Conservation (phyloP, 768 basidiomycete species). For the Mycena galopus region DNA sequence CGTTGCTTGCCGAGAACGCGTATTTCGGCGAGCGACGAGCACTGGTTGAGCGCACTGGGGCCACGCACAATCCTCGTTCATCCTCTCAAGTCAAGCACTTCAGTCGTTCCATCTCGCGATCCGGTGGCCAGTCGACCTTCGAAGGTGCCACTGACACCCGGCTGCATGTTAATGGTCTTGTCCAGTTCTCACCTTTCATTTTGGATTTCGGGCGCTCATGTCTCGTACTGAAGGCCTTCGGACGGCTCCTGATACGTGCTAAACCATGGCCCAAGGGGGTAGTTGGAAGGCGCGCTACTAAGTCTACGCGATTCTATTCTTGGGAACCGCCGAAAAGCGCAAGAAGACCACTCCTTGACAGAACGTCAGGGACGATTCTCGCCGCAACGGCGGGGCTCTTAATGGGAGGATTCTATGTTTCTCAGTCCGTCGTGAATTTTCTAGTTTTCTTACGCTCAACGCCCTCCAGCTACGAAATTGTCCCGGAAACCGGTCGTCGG, state of each 20-base stretch:
- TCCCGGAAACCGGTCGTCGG: constrained; percentile 89
- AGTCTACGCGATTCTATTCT: constrained; percentile 14
- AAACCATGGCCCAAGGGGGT: neutral
- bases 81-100: too few species aligned
- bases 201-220: too few species aligned
- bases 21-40: too few species aligned
- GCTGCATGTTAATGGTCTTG: too few species aligned
- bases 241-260: neutral
- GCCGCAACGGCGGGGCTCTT: constrained; percentile 18
- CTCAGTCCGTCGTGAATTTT: neutral
- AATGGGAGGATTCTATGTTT: constrained; percentile 24
- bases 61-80: too few species aligned
- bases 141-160: too few species aligned
- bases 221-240: neutral
- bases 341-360: neutral
- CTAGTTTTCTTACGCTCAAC: neutral
- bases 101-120: too few species aligned
- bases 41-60: too few species aligned
- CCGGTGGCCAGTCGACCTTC: too few species aligned
- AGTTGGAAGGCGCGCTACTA: neutral
- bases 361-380: constrained; percentile 10
- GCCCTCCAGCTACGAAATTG: constrained; percentile 78
- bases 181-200: too few species aligned
- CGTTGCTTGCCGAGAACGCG: too few species aligned
- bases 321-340: neutral